These are phyloP conservation scores for Mortierella sp. DNA, from an alignment of 371 early-diverging fungal genomes.

Conservation along the genomic window DNA sequence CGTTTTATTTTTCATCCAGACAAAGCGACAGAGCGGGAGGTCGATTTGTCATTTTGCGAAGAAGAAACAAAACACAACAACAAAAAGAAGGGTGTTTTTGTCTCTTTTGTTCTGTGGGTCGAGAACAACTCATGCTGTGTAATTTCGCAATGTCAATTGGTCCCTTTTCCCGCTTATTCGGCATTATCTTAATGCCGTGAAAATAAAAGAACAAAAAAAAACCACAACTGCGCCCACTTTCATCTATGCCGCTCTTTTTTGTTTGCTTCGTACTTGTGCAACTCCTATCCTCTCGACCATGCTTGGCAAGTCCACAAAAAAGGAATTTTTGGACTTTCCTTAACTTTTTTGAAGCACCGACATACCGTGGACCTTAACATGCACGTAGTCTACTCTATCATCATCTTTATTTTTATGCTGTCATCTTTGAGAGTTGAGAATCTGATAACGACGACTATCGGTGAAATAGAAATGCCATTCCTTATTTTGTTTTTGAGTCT, in stretches of 20 bases:
- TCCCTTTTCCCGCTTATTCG: too few species aligned
- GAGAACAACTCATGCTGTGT: neutral
- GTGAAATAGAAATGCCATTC: neutral
- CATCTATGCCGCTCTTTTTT: too few species aligned
- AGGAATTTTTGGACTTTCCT: neutral
- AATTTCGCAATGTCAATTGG: too few species aligned
- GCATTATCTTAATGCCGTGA: too few species aligned
- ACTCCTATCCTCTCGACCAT: too few species aligned
- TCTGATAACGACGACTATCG: neutral
- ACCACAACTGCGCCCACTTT: too few species aligned
- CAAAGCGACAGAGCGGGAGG: neutral
- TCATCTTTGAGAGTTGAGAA: neutral
- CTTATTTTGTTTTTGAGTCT: neutral
- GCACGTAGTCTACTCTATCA: neutral
- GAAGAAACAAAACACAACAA: too few species aligned
- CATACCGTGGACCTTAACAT: neutral
- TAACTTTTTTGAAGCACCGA: neutral
- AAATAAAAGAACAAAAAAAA: too few species aligned
- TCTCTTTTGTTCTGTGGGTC: neutral
- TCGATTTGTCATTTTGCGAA: neutral
- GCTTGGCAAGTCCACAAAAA: neutral
- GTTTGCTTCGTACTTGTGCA: too few species aligned
- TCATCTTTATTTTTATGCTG: neutral
- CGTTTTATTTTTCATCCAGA: neutral
- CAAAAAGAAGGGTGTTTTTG: neutral